Evolutionary conservation across 495 filamentous ascomycete species (phyloP), one percentile per base, ranked within the genome.

Genomic region (Pseudoneurospora amorphoporcata): DNA sequence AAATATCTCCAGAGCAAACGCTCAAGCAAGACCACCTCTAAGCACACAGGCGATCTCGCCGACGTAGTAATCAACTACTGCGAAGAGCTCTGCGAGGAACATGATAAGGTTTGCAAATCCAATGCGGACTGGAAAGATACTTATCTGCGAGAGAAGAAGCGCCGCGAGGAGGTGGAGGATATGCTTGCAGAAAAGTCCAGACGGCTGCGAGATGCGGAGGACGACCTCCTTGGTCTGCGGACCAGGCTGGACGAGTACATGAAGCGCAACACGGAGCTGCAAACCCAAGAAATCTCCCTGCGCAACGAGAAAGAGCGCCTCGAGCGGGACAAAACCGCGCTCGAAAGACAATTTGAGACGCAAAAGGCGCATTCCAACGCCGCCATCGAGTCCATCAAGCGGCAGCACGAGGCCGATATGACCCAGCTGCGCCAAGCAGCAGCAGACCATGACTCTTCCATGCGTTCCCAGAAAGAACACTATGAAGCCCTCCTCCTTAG

Each of bases 131-230:
- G 53, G 53, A 12, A 17, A 32, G 3, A 65, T 2, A 2, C 6
- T 8, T 35, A 17, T 0, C 14, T 37, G 29, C 0, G 0, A 0
- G 32, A 65, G 14, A 37, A 65, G 3, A 65, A 35, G 32, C 53
- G 0, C 14, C 29, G 53, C 53, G 6, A 65, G 53, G 53, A 65
- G 7, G 2, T 35, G 1, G 53, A 65, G 32, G 29, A 65, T 12
- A 12, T 17, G 3, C 29, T 65, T 12, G 29, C 8, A 0, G 14
- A 65, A 0, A 65, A 65, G 3, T 65, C 53, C 1, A 2, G 14
- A 29, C 12, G 2, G 29, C 7, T 65, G 7, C 29, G 53, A 0
- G 7, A 14, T 17, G 53, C 29, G 4, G 29, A 65, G 3, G 53
- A 65, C 29, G 16, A 35, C 5, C 53, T 8, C 0, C 53, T 16